Base-by-base conservation (phyloP, 768 basidiomycete genomes). In the Wakefieldia striispora region DNA sequence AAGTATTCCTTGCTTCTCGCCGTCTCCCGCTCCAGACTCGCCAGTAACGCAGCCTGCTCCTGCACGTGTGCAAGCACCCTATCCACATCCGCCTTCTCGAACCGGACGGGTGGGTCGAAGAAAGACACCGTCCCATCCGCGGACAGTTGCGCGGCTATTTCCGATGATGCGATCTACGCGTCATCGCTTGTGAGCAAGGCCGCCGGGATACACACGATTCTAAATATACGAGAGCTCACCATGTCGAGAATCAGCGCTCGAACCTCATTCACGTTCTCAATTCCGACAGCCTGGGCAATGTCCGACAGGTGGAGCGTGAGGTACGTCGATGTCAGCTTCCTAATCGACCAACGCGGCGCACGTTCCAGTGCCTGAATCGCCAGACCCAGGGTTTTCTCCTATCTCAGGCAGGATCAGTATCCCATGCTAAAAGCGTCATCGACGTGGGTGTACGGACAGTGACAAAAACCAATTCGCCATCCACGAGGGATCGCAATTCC, bases 251-350 rank as follows among this genome's bases (percentile, higher is more conserved):
- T 68, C 41, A 90, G 60, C 3, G 70, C 70, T 24, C 82, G 74
- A 11, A 84, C 82, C 39, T 81, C 79, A 13, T 76, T 79, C 42
- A 78, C 75, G 20, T 59, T 74, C 4, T 77, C 72, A 17, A 73
- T 65, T 3, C 68, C 72, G 24, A 76, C 56, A 3, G 65, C 59
- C 14, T 73, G 74, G 3, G 79, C 84, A 43, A 95, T 90, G 55
- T 93, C 88, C 0, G 75, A 67, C 8, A 94, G 69, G 31, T 84
- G 78, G 14, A 92, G 80, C 0, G 88, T 90, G 35, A 91, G 75
- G 59, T 92, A 95, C 2, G 92, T 92, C 43, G 80, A 79, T 0
- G 87, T 93, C 49, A 94, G 79, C 63, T 83, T 87, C 67, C 82
- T 83, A 57, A 94, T 79, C 41, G 81, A 72, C 83, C 91, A 92